A percentile compares a stretch with the other conserved stretches of the same genome.
These are phyloP conservation scores for Eimeria nieschulzi DNA, from an alignment of 169 alveolate species.

Conservation along the genomic window DNA sequence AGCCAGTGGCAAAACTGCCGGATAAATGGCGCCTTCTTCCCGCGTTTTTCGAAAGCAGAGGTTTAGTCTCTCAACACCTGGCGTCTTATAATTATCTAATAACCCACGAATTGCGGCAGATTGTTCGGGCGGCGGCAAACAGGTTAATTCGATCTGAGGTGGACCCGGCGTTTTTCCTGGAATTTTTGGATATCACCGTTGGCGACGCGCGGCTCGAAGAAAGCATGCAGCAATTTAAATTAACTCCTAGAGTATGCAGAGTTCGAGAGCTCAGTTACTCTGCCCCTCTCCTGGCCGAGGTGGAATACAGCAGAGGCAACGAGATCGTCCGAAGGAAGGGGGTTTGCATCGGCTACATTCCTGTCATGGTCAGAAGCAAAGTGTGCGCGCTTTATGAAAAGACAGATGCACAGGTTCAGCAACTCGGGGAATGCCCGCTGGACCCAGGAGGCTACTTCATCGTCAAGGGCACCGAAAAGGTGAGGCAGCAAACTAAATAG, in stretches of 20 bases:
- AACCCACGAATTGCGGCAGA: constrained; percentile 88
- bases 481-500: constrained; percentile 77
- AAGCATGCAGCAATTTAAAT: constrained; percentile 80
- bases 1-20: constrained; percentile 40
- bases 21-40: constrained; percentile 94
- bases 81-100: constrained; percentile 92
- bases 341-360: constrained; percentile 95
- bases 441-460: constrained; percentile 98
- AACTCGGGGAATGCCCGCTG: constrained; percentile 87
- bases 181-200: constrained; percentile 88
- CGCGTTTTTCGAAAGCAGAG: constrained; percentile 90
- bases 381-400: constrained; percentile 88
- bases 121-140: constrained; percentile 90
- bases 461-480: constrained; percentile 98
- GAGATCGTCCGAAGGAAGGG: constrained; percentile 88
- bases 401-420: constrained; percentile 82
- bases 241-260: constrained; percentile 98
- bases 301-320: constrained; percentile 94
- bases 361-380: constrained; percentile 97
- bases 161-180: constrained; percentile 86
- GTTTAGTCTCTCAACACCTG: constrained; percentile 94
- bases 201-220: constrained; percentile 91
- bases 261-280: constrained; percentile 97
- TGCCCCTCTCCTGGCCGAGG: constrained; percentile 97
- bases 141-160: constrained; percentile 83